Evolutionary conservation across 345 rosid genomes (phyloP).

Genomic region (Salix brachista): DNA sequence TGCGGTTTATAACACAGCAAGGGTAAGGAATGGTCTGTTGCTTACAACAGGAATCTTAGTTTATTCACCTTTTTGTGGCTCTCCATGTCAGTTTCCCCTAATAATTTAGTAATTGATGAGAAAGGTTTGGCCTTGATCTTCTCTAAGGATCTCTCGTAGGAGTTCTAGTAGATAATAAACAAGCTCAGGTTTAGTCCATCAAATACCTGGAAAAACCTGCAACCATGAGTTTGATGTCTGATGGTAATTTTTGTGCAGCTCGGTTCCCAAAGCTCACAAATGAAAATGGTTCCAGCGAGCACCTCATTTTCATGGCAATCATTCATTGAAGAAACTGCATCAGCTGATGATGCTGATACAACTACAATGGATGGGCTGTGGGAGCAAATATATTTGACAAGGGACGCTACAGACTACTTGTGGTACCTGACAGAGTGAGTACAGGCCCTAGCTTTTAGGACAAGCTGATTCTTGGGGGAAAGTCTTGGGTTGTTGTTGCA

Average conservation of each 20-base stretch:
- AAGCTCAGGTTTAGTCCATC: background rate
- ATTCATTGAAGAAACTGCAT: slow-evolving; percentile 33
- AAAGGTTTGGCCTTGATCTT: background rate
- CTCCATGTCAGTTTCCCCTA: slow-evolving; percentile 2
- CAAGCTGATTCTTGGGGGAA: background rate
- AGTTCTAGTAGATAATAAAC: background rate
- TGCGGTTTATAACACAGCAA: slow-evolving; percentile 39
- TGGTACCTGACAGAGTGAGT: slow-evolving; percentile 53
- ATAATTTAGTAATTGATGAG: background rate
- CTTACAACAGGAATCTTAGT: background rate
- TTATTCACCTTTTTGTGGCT: background rate
- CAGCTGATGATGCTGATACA: slow-evolving; percentile 26
- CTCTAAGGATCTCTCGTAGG: background rate
- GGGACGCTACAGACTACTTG: slow-evolving; percentile 43
- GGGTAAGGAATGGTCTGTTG: slow-evolving; percentile 18
- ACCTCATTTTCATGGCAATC: slow-evolving; percentile 40
- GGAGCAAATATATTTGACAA: slow-evolving; percentile 38
- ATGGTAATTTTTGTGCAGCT: slow-evolving; percentile 18
- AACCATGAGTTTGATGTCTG: background rate
- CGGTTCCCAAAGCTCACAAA: slow-evolving; percentile 26
- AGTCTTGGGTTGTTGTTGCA: background rate
- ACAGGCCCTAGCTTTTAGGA: background rate
- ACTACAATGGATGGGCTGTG: slow-evolving; percentile 30
- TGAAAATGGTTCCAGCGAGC: slow-evolving; percentile 32
- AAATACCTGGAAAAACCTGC: too few relatives aligned